A percentile compares a stretch with the other conserved stretches of the same genome.
Evolutionary conservation across 2,329 filamentous ascomycete genomes (phyloP).

Genomic region (Colletotrichum sp.): DNA sequence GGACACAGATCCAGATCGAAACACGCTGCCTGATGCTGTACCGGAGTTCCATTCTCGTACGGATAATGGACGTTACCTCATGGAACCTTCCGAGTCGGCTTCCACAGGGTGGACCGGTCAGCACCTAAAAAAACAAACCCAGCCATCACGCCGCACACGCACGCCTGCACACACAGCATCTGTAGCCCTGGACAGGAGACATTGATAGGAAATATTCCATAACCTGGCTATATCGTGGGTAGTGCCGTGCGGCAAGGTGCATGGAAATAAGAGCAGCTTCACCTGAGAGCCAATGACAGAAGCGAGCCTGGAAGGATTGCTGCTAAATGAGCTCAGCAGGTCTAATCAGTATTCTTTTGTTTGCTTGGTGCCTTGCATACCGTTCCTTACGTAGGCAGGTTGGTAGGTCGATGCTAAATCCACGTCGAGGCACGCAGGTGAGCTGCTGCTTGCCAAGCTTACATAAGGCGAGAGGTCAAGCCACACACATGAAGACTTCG

Average conservation of each 20-base stretch:
- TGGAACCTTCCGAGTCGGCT: constrained; percentile 6
- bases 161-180: background rate
- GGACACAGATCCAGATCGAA: background rate
- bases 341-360: background rate
- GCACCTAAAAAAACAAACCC: constrained; percentile 1
- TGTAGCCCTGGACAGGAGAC: background rate
- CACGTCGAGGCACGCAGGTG: background rate
- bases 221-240: background rate
- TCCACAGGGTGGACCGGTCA: constrained; percentile 9
- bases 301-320: background rate
- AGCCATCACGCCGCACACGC: background rate
- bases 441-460: background rate
- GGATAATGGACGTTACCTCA: background rate
- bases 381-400: background rate
- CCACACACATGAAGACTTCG: background rate
- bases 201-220: background rate
- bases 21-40: background rate
- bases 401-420: no score
- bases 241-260: background rate
- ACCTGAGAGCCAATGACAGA: background rate
- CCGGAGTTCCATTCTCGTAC: background rate
- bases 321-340: background rate
- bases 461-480: background rate
- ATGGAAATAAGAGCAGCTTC: background rate
- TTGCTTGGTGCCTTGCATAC: background rate